Base-by-base conservation (phyloP, 768 basidiomycete genomes). In the Trametes sanguinea region DNA sequence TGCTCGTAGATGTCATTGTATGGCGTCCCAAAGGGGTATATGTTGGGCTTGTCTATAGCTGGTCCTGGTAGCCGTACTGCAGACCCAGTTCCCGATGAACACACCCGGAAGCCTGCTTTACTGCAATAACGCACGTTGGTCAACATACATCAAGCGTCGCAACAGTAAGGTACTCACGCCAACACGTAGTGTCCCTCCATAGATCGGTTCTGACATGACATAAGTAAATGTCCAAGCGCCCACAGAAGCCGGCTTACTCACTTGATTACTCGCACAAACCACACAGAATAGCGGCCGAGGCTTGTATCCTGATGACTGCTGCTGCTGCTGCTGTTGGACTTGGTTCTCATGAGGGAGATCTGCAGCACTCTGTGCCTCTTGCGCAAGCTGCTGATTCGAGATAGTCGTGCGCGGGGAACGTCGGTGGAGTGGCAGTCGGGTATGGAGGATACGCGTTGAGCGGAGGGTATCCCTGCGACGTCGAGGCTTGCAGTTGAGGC, bases 181-280 rank as follows among this genome's bases (percentile, higher is more conserved):
- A 98, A 75, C 13, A 95, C 93, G 70, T 85, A 83, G 71, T 99
- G 97, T 0, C 94, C 97, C 76, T 98, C 97, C 97, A 99, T 99
- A 1, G 95, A 96, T 51, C 95, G 88, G 72, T 97, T 97, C 95
- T 97, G 47, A 6, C n/a, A 9, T 29, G 27, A 27, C 37, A 54
- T 32, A 45, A 44, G 57, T 27, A 55, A 50, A 27, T 51, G 5
- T 44, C 29, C 46, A 29, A 32, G n/a, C 32, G 10, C 51, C 27
- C 37, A 53, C 8, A 2, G 22, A n/a, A 22, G 39, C 46, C 43
- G 30, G 35, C 35, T 37, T 37, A 77, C 85, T 62, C 73, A 92
- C 95, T 80, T 98, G 94, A 72, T 99, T 99, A 71, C 94, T 98
- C n/a, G 97, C 96, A 72, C 97, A 99, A 35, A 98, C 97, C 8